Base-by-base conservation (phyloP, 2,329 filamentous ascomycete genomes). In the Ampelomyces quisqualis region DNA sequence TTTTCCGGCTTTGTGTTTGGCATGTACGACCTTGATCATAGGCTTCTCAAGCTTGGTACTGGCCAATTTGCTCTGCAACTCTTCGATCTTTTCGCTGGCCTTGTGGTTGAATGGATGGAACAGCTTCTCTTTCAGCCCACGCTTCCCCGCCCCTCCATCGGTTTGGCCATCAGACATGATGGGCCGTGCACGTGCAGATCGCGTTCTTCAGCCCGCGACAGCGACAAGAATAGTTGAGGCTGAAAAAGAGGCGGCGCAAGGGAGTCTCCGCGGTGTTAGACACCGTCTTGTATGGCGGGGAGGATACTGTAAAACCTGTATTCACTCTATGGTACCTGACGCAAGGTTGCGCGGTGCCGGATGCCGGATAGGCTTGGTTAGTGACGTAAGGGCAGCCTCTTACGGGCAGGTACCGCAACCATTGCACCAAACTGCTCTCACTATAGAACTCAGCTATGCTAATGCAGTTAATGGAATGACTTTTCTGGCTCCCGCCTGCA, bases 1-100 rank as follows among this genome's bases (percentile, higher is more conserved):
- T 54, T 85, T 85, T 46, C 81, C 81, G 20, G 84, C 63, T 46
- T 80, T 80, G 62, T 82, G 73, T 66, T 82, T 84, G 33, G 80
- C 56, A 54, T 85, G 79, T 22, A 73, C 68, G 2, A 79, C 77
- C 47, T 76, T 70, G 50, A 80, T 72, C 30, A 68, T 60, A 44
- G 38, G 38, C 24, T 41, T 75, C 71, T 59, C 73, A n/a, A 76
- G 60, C 39, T 72, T 67, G 4, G 71, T 72, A 31, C 72, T 65
- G 47, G 72, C 72, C 24, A 75, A 62, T 60, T 74, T 75, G 37
- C 73, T 60, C 32, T 71, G 65, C 6, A 74, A 48, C 11, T 59
- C 56, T 34, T 59, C 48, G n/a, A 59, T 40, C 30, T 59, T 59
- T 27, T 59, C 56, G 30, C 54, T 58, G 18, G 48, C 47, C 18